Base-by-base conservation (phyloP, 495 filamentous ascomycete genomes). In the Aspergillus carlsbadensis region DNA sequence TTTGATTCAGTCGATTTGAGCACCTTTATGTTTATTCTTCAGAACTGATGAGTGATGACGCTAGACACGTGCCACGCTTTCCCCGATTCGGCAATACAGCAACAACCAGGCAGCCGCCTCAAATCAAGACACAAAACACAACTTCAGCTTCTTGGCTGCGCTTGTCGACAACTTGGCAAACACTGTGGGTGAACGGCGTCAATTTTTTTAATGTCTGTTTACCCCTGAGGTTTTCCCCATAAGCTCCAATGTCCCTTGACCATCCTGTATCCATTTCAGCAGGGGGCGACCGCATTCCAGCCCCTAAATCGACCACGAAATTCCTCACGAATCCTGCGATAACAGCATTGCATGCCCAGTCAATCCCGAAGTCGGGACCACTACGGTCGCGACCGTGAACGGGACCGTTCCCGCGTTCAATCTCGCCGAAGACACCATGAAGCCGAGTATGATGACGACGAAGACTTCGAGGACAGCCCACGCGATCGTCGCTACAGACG, bases 331-430 rank as follows among this genome's bases (percentile, higher is more conserved):
- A 57, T 54, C 47, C 54, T 35, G 24, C 36, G 18, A 36, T 37
- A 50, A 48, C 48, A 48, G 42, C 45, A 55, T 60, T 65, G 62
- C 53, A 78, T 78, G 75, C 70, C 66, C 66, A 68, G 67, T 45
- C 69, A 75, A 41, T 75, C 71, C 21, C 70, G 67, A 42, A 68
- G 71, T 50, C 71, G 74, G 40, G 74, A 78, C 57, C 71, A 69
- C 11, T 69, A 74, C 41, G 75, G 73, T 29, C 66, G 68, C 26
- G 76, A 77, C 46, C 65, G 74, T 10, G 75, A 79, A 29, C 66
- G 73, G 4, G 72, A 73, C 29, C 69, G 51, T 45, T 72, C 71
- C 24, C 68, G 59, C 51, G 60, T 64, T 17, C 60, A 64, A 20
- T 55, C 60, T 22, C 63, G 64, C 36, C 45, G 58, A 33, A 60